Conservation (phyloP, 164 flowering plant species). For the Magnolia changhungtana region DNA sequence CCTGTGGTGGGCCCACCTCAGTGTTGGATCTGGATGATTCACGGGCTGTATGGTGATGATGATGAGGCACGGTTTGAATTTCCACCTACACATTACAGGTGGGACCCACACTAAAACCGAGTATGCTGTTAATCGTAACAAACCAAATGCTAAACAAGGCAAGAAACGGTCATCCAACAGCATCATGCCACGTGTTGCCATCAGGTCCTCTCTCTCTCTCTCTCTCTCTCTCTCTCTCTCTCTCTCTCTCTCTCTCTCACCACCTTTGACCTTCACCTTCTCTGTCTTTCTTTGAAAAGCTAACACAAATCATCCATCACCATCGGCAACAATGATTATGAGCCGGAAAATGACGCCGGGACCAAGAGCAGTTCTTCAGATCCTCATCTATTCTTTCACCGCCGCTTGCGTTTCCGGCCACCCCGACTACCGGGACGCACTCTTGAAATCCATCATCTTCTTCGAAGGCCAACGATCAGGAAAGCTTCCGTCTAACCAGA, state of each 20-base stretch:
- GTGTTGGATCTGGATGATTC: too few relatives aligned
- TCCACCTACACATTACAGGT: too few relatives aligned
- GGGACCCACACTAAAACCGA: neutral
- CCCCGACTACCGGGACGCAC: slow-evolving; percentile 62
- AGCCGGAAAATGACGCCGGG: neutral
- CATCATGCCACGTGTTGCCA: neutral
- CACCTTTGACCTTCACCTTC: neutral
- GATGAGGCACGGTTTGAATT: too few relatives aligned
- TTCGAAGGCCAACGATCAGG: slow-evolving; percentile 84
- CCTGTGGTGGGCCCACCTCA: too few relatives aligned
- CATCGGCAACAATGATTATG: neutral
- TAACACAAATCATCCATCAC: neutral
- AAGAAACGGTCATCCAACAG: neutral
- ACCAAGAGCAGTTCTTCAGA: neutral
- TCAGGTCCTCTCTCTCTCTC: neutral
- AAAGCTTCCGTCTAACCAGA: slow-evolving; percentile 43
- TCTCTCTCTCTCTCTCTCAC: neutral
- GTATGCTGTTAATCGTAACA: neutral
- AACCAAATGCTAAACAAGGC: neutral
- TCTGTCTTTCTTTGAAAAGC: neutral
- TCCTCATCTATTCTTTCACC: neutral
- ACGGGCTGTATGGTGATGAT: too few relatives aligned
- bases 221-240: neutral
- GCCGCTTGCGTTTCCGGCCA: slow-evolving; percentile 15
- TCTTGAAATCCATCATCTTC: slow-evolving; percentile 62